Base-by-base conservation (phyloP, 306 rosid species). In the Ammopiptanthus mongolicus region DNA sequence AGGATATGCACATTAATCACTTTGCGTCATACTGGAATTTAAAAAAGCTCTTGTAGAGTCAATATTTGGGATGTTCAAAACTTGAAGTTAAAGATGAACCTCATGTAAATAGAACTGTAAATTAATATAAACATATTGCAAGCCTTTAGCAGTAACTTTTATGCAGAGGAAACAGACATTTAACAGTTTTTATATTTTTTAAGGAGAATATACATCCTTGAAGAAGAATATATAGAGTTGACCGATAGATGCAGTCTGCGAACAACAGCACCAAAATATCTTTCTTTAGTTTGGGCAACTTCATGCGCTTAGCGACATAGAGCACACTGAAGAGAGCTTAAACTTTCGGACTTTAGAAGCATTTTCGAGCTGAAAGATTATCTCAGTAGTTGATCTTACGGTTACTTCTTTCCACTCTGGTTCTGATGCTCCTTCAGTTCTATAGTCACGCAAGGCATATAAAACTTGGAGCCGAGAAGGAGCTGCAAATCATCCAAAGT, bases 391-490 rank as follows among this genome's bases (percentile, higher is more conserved):
- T 25, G 99, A 88, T 87, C 88, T 90, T 21, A 92, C 96, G 7
- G 66, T 81, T 42, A 78, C 91, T 84, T 95, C 99, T 18, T 70
- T 90, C 93, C 86, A 91, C 79, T 89, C 90, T 18, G 88, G 55
- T 58, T 79, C 76, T 17, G 93, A 86, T 74, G 85, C 84, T 64
- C 88, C 97, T 71, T 91, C 90, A 39, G 84, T 82, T 82, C 96
- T 87, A 72, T 88, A 92, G 71, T 91, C 93, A 8, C 99, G 93
- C 34, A 81, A 79, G 6, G 84, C 48, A 72, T 79, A 90, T 59
- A 95, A 44, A 78, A 92, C 97, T 83, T 92, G 97, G 61, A 90
- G 97, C 80, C 79, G 90, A 10, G 97, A 78, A 78, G 87, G 96
- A 37, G 92, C 99, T 95, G 91, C 83, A 83, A 82, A 51, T 52